A percentile compares a stretch with the other conserved stretches of the same genome.
These are phyloP conservation scores for Penicillium sp. DNA, from an alignment of 2,329 filamentous ascomycete species.

Conservation along the genomic window DNA sequence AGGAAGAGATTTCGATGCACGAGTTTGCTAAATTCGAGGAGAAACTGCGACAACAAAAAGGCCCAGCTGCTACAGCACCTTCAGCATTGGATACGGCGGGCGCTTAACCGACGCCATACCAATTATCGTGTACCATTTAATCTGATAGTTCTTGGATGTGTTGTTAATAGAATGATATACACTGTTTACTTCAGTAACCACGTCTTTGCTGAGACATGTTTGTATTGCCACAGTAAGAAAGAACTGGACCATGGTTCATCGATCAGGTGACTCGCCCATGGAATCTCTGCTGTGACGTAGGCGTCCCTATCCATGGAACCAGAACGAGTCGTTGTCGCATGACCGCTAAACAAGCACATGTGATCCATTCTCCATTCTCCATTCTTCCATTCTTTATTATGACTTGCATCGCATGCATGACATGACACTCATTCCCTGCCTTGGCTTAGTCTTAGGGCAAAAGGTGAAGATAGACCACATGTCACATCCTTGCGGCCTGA, in stretches of 20 bases:
- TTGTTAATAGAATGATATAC: slow-evolving; percentile 1
- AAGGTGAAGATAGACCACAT: background rate
- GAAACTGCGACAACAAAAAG: slow-evolving; percentile 62
- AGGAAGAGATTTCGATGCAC: slow-evolving; percentile 79
- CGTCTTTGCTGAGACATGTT: no score
- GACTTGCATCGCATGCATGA: no score
- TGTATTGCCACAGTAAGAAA: no score
- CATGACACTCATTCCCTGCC: no score
- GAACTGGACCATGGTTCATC: no score
- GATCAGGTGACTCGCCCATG: no score
- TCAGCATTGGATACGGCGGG: slow-evolving; percentile 52
- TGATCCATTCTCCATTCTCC: no score
- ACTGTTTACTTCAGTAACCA: no score
- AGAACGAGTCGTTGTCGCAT: no score
- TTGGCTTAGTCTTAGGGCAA: background rate
- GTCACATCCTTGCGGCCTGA: background rate
- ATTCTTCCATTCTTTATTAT: background rate
- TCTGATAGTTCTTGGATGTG: background rate
- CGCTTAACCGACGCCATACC: background rate
- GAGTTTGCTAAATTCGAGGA: slow-evolving; percentile 97
- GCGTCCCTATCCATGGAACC: no score
- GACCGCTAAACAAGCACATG: no score
- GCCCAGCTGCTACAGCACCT: slow-evolving; percentile 47
- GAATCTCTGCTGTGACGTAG: no score
- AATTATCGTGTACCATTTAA: background rate